Evolutionary conservation across 2,329 filamentous ascomycete species (phyloP).

Genomic region (Scytalidium lignicola): DNA sequence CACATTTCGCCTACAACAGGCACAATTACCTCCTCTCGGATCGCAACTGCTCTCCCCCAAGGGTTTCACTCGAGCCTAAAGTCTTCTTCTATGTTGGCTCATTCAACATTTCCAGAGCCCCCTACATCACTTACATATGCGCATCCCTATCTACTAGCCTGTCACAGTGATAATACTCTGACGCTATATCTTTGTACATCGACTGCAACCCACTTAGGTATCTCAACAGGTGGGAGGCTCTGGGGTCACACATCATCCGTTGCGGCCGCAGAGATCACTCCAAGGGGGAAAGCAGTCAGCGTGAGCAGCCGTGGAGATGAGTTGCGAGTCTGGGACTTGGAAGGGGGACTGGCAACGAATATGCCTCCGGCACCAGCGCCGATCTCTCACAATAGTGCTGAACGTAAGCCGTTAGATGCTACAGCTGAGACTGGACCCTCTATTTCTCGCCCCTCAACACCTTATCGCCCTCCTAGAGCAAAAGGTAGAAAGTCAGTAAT

Average conservation of each 20-base stretch:
- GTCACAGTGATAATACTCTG: slow-evolving; percentile 67
- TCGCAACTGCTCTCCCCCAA: slow-evolving; percentile 44
- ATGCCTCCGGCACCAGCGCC: background rate
- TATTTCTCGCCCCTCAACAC: background rate
- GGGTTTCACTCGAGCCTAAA: slow-evolving; percentile 36
- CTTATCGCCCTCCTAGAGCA: slow-evolving; percentile 1
- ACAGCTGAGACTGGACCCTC: background rate
- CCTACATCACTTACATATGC: slow-evolving; percentile 36
- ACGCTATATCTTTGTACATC: slow-evolving; percentile 65
- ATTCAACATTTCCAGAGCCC: slow-evolving; percentile 5
- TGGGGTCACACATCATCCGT: slow-evolving; percentile 72
- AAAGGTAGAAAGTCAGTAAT: slow-evolving; percentile 22
- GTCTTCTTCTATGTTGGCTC: slow-evolving; percentile 6
- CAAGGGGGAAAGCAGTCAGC: slow-evolving; percentile 54
- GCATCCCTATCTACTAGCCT: slow-evolving; percentile 65
- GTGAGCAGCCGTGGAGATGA: slow-evolving; percentile 28
- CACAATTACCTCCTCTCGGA: slow-evolving; percentile 38
- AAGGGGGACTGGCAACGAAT: slow-evolving; percentile 44
- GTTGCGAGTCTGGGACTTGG: slow-evolving; percentile 64
- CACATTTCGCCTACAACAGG: slow-evolving; percentile 43
- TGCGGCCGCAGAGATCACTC: slow-evolving; percentile 61
- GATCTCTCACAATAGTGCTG: background rate
- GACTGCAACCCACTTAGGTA: slow-evolving; percentile 46
- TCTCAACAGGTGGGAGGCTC: slow-evolving; percentile 56
- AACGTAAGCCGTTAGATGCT: slow-evolving; percentile 1